These are phyloP conservation scores for Spiromastix sp. DNA, from an alignment of 2,329 filamentous ascomycete genomes.

Conservation along the genomic window DNA sequence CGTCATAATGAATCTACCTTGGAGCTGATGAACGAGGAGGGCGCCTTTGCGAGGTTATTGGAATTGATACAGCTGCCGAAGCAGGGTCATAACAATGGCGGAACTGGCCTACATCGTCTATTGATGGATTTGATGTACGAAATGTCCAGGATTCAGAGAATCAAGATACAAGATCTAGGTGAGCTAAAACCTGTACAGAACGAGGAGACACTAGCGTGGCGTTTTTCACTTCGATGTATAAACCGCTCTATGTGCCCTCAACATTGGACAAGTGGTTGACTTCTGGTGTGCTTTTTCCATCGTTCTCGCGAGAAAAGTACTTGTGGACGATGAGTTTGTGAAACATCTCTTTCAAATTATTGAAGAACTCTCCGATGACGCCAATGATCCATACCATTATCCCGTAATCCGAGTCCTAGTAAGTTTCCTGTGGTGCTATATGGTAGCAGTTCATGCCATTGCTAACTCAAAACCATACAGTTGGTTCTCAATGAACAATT, in stretches of 20 bases:
- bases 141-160: constrained; percentile 83
- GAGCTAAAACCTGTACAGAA: too few species aligned
- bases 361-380: constrained; percentile 77
- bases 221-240: too few species aligned
- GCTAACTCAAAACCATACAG: constrained; percentile 36
- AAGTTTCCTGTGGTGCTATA: constrained; percentile 33
- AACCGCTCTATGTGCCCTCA: too few species aligned
- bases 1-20: constrained; percentile 67
- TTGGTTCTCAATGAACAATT: constrained; percentile 97
- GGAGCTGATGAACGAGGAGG: constrained; percentile 76
- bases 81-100: constrained; percentile 36
- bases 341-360: constrained; percentile 76
- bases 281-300: too few species aligned
- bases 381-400: constrained; percentile 89
- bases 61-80: constrained; percentile 63
- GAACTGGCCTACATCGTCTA: constrained; percentile 60
- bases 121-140: constrained; percentile 88
- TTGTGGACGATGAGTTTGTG: constrained; percentile 67
- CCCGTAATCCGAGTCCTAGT: constrained; percentile 87
- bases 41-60: constrained; percentile 71
- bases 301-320: too few species aligned
- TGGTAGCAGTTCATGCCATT: not conserved
- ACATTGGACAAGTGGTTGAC: too few species aligned
- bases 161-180: constrained; percentile 68
- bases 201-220: too few species aligned